Percentiles rank a stretch among this genome's conserved stretches.
Evolutionary conservation across 257 asterid genomes (phyloP).

Genomic region (Nicotiana sylvestris): DNA sequence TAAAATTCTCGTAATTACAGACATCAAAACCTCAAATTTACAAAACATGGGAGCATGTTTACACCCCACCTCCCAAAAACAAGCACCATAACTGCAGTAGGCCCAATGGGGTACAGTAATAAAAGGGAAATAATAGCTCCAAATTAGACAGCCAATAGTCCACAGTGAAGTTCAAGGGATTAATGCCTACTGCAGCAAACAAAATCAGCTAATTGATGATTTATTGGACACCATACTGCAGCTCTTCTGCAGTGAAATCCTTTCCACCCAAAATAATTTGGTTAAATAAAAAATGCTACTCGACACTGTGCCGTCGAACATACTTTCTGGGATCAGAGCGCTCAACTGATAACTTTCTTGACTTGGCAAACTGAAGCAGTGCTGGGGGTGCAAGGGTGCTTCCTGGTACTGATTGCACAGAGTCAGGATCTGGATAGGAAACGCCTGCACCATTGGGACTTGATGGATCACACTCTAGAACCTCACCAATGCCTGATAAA

Average conservation of each 20-base stretch:
- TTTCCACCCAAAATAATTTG: constrained; percentile 8
- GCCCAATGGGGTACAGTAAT: background rate
- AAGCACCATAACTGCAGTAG: background rate
- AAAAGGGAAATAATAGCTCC: background rate
- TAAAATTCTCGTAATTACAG: background rate
- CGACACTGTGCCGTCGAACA: constrained; percentile 24
- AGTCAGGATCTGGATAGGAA: constrained; percentile 79
- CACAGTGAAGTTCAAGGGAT: constrained; percentile 5
- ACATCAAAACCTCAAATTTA: constrained; percentile 5
- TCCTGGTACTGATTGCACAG: constrained; percentile 65
- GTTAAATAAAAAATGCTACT: constrained; percentile 1
- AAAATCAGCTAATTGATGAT: background rate
- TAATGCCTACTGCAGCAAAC: background rate
- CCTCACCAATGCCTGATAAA: constrained; percentile 38
- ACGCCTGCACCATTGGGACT: constrained; percentile 47
- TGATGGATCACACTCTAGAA: constrained; percentile 54
- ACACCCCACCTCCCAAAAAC: background rate
- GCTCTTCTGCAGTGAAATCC: background rate
- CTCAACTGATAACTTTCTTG: constrained; percentile 81
- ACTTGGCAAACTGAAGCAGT: constrained; percentile 21
- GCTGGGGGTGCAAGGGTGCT: constrained; percentile 45
- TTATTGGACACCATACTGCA: background rate
- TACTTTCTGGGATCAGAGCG: constrained; percentile 93
- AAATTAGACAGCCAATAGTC: background rate
- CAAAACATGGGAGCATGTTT: background rate